Base-by-base conservation (phyloP, 2,329 filamentous ascomycete genomes). In the Alternaria sp. region DNA sequence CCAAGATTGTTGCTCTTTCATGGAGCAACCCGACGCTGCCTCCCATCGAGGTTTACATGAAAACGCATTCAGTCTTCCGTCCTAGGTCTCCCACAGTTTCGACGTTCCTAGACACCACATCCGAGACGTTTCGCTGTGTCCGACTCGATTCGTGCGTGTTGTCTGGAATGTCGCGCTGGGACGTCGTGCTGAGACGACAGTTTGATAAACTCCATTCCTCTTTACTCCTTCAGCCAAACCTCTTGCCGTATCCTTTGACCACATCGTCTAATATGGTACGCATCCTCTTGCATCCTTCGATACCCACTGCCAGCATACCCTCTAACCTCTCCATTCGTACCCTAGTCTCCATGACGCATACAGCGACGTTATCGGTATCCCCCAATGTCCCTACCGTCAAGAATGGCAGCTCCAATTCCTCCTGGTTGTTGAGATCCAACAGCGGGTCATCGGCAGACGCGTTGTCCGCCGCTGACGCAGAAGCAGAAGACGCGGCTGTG, bases 271-370 rank as follows among this genome's bases (percentile, higher is more conserved):
- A 78, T 54, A 97, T 91, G 69, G 89, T 87, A 67, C 92, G 87
- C 43, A 98, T 89, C 77, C 94, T 91, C 81, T 91, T 93, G 80
- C 95, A 98, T 6, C 94, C 96, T 78, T 97, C 94, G 53, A 97
- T 89, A 0, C 92, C 95, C 1, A 97, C 93, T 0, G 92, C 93
- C 71, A 99, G 83, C 94, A 99, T 97, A 1, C 92, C 92, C 82
- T 99, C 95, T 63, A 98, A 78, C 61, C 94, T 87, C 61, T 86
- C 86, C 67, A 92, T 88, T 80, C 96, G 92, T n/a, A 97, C 90
- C 51, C 93, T 88, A 58, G 90, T 96, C 84, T 98, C 96, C 86
- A 96, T 92, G 12, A 94, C 87, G 67, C 97, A 81, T 7, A 94
- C 91, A 3, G 88, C 89, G 3, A 98, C 90, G 71, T 89, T 90